Conservation (phyloP, 441 rosid genomes). For the Flueggea neowawraea region DNA sequence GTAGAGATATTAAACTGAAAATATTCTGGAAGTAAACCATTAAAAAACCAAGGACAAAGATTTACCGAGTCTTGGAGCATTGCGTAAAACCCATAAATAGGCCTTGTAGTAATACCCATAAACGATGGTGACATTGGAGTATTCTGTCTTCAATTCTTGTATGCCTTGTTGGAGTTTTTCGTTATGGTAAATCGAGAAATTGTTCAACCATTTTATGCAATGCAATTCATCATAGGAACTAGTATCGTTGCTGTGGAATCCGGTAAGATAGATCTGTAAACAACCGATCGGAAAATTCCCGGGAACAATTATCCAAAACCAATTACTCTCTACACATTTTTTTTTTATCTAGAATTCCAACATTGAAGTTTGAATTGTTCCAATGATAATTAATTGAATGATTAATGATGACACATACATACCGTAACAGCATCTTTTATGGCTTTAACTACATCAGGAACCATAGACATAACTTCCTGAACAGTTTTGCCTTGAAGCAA, state of each 20-base stretch:
- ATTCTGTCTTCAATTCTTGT: background rate
- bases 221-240: conserved; percentile 2
- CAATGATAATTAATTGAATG: background rate
- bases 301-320: conserved; percentile 5
- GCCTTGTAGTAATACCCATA: conserved; percentile 12
- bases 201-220: conserved; percentile 9
- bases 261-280: background rate
- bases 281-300: conserved; percentile 8
- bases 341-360: no score
- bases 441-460: conserved; percentile 37
- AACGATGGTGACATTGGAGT: conserved; percentile 1
- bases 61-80: conserved; percentile 7
- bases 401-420: background rate
- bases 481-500: conserved; percentile 22
- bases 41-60: background rate
- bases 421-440: conserved; percentile 18
- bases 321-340: background rate
- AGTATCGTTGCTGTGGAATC: background rate
- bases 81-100: background rate
- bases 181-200: conserved; percentile 1
- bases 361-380: background rate
- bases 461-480: conserved; percentile 23
- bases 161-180: conserved; percentile 6
- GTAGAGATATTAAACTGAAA: no score
- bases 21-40: no score